Conservation (phyloP, 108 stramenopile species). For the Cyclotella distinguenda region DNA sequence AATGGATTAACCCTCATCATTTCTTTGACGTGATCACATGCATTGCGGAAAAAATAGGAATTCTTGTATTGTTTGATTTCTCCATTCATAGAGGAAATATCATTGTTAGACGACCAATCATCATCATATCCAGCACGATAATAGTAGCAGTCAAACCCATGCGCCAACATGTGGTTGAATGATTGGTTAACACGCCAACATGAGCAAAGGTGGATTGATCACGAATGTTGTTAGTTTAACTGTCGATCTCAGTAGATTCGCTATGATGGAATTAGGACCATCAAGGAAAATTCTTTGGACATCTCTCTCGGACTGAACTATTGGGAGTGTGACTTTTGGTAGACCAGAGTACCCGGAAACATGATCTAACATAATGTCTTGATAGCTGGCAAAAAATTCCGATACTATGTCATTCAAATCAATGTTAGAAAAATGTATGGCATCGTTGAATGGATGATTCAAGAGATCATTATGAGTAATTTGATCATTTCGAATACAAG, state of each 20-base stretch:
- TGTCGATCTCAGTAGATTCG: not conserved
- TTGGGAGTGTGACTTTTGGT: too few species aligned
- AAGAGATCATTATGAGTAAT: too few species aligned
- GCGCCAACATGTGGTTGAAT: not conserved
- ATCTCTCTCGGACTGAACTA: too few species aligned
- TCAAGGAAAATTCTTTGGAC: too few species aligned
- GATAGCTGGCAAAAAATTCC: too few species aligned
- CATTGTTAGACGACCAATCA: not conserved
- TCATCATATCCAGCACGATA: not conserved
- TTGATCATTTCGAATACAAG: too few species aligned
- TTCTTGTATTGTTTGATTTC: not conserved
- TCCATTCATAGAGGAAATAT: not conserved
- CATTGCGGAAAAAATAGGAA: not conserved
- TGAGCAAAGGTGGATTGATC: not conserved
- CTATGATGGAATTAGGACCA: too few species aligned
- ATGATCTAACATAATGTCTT: too few species aligned
- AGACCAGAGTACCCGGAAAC: too few species aligned
- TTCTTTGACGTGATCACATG: not conserved
- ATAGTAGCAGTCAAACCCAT: not conserved
- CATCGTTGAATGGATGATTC: too few species aligned
- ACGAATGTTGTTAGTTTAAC: not conserved
- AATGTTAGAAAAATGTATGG: too few species aligned
- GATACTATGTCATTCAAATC: too few species aligned
- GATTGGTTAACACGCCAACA: not conserved
- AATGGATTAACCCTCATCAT: not conserved